Evolutionary conservation across 371 early-diverging fungal species (phyloP), one percentile per base, ranked within the genome.

Genomic region (Rhizopus arrhizus): DNA sequence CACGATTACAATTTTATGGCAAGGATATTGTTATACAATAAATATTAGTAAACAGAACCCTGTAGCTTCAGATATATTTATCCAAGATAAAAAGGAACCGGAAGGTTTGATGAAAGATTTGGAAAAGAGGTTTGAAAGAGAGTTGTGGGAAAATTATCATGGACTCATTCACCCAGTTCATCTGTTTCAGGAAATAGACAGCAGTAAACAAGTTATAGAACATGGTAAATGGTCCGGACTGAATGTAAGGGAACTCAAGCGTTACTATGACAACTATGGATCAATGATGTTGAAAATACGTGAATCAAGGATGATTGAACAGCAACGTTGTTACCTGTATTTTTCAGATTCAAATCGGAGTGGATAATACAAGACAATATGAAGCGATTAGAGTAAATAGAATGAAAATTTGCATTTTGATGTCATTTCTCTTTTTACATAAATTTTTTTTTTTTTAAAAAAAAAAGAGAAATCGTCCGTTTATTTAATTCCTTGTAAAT

Each of bases 191-290:
- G 46, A 54, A n/a, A 45, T 45, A 3, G 46, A 8, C 33, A 34
- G 43, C 6, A 55, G 50, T 6, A 38, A 54, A 9, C 55, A 59
- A 43, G 34, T 63, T 8, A 31, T 41, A 2, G 52, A 59, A 13
- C 49, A 64, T 15, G 60, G 57, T 29, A 56, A 56, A 16, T 76
- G 76, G 72, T 31, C 51, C 2, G 66, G 62, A 0, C 42, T 76
- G 9, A 64, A 40, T 46, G 77, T 77, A 0, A 53, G 46, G 13
- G 77, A 77, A 42, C 61, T 77, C 42, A 61, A 57, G 56, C 66
- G 66, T 3, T 77, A 77, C 43, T 77, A 57, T 50, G 72, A 73
- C 51, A 77, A 77, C 32, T 77, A 77, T 58, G 77, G 77, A 6
- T 77, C 77, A 7, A 73, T 77, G 74, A 65, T 77, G 58, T 58